phyloP scores from a whole-genome alignment of 2,329 filamentous ascomycete species.

The Penicillium brasilianum region DNA sequence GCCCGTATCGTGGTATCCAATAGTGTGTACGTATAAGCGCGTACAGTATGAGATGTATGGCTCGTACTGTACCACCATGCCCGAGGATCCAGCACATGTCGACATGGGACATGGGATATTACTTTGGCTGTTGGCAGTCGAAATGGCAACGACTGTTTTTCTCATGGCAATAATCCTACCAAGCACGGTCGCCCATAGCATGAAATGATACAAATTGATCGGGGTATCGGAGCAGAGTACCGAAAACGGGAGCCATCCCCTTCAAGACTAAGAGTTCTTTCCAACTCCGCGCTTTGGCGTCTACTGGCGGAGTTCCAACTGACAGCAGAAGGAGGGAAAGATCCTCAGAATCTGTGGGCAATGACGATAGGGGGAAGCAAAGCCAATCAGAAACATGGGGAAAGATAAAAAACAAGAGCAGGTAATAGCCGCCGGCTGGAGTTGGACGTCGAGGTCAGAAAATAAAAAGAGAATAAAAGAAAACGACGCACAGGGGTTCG shows the following conservation, averaged over 20 bases:
- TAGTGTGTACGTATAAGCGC: conserved; percentile 3
- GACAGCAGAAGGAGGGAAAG: not conserved
- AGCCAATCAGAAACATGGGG: conserved; percentile 9
- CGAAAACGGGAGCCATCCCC: not conserved
- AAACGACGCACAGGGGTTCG: not conserved
- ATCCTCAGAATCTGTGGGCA: conserved; percentile 6
- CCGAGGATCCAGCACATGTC: not conserved
- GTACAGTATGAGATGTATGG: not conserved
- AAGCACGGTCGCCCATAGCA: not conserved
- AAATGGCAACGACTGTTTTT: not conserved
- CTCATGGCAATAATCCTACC: not conserved
- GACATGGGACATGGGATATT: not conserved
- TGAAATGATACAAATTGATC: not conserved
- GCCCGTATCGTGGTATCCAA: not conserved
- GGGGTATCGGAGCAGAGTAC: conserved; percentile 1
- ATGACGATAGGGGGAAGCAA: conserved; percentile 5
- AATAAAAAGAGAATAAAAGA: no score
- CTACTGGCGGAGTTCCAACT: conserved; percentile 1
- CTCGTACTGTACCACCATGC: not conserved
- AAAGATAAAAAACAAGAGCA: not conserved
- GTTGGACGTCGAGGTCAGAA: conserved; percentile 9
- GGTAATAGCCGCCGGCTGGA: conserved; percentile 8
- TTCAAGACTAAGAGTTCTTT: not conserved
- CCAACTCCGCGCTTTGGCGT: conserved; percentile 14
- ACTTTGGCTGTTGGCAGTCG: not conserved